Conservation (phyloP, 2,329 filamentous ascomycete genomes). For the Pseudogymnoascus pannorum region DNA sequence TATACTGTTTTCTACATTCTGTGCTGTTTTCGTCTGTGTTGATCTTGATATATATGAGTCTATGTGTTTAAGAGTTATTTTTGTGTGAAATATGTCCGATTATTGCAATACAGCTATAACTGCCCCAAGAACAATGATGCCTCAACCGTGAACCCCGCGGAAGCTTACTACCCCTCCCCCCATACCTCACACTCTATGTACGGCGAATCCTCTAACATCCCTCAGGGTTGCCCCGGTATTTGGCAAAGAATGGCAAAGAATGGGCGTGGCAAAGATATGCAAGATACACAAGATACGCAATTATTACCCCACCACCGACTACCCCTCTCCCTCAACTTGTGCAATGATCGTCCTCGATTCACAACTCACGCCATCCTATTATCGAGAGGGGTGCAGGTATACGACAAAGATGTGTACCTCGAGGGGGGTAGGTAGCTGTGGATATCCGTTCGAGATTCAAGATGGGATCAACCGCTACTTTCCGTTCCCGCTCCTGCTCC, state of each 20-base stretch:
- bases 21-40: background rate
- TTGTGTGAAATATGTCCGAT: background rate
- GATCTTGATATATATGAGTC: no score
- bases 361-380: background rate
- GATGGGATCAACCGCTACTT: background rate
- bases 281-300: background rate
- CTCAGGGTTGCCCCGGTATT: background rate
- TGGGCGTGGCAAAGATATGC: no score
- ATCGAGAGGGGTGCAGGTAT: background rate
- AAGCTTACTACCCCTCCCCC: background rate
- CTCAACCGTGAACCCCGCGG: background rate
- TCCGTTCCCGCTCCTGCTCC: no score
- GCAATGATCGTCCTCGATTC: background rate
- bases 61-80: no score
- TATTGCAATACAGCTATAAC: background rate
- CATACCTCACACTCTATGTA: background rate
- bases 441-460: background rate
- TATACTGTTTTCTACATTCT: background rate
- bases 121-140: background rate
- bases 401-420: background rate
- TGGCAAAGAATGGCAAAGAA: no score
- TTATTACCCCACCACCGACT: background rate
- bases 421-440: background rate
- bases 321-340: background rate
- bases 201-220: background rate